Conservation (phyloP, 163 green algal genomes). For the Trebouxiophyceae sp. region DNA sequence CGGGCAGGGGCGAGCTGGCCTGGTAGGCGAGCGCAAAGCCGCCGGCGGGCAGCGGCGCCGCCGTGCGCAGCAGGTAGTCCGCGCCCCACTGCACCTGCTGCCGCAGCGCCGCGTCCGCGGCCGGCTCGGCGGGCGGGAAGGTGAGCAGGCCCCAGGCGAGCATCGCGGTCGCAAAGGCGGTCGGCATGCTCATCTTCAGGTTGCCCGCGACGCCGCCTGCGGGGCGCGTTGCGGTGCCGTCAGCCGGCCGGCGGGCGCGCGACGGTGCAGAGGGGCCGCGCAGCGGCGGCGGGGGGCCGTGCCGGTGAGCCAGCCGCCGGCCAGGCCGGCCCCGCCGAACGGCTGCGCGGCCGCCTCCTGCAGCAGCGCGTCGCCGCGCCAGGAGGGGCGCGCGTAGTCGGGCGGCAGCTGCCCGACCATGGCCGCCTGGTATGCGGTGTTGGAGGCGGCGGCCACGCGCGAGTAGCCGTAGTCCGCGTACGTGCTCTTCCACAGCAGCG, state of each 20-base stretch:
- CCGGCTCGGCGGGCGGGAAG: conserved; percentile 23
- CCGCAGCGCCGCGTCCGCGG: background rate
- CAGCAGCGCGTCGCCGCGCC: conserved; percentile 21
- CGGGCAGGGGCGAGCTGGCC: too few species aligned
- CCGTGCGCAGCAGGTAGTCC: conserved; percentile 65
- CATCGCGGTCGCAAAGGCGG: conserved; percentile 58
- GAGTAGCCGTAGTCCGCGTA: background rate
- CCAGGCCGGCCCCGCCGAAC: background rate
- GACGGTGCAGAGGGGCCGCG: conserved; percentile 2
- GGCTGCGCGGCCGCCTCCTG: conserved; percentile 8
- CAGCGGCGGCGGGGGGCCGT: conserved; percentile 15
- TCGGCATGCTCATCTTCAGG: conserved; percentile 73
- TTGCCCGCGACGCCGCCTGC: conserved; percentile 38
- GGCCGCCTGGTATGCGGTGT: too few species aligned
- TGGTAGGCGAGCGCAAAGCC: too few species aligned
- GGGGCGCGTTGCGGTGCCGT: background rate
- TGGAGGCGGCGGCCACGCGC: too few species aligned
- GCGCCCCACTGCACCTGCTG: conserved; percentile 28
- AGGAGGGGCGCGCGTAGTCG: conserved; percentile 33
- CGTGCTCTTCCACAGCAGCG: background rate
- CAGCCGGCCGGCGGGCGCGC: background rate
- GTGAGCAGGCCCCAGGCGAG: conserved; percentile 62
- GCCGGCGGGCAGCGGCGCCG: background rate
- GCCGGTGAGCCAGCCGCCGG: background rate
- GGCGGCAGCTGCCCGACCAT: conserved; percentile 24